Base-by-base conservation (phyloP, 352 stramenopile genomes). In the Pythium coloratum region DNA sequence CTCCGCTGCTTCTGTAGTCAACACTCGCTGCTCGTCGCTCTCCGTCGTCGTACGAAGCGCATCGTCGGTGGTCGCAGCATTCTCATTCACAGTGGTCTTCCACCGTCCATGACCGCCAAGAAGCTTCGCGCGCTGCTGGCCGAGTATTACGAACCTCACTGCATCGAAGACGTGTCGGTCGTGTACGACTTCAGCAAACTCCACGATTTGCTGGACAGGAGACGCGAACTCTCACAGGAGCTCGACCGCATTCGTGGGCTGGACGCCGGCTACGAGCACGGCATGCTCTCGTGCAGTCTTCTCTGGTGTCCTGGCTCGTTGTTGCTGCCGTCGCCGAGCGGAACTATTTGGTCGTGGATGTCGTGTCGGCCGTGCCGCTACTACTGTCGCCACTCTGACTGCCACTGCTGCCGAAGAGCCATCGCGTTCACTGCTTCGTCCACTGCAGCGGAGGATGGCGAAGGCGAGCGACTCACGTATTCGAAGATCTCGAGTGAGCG, bases 41-140 rank as follows among this genome's bases (percentile, higher is more conserved):
- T 89, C 9, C 78, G 78, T 26, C 76, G 64, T 54, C 66, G 81
- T 63, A 81, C 83, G 13, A 91, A 90, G 62, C 77, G 80, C 28
- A 86, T 91, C 55, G 76, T 94, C 16, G 86, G 86, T 1, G 73
- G 72, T 12, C 77, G 84, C 33, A 94, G 84, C 68, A 75, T 92
- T 30, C 76, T 94, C 55, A 91, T 94, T 16, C 76, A 86, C 24
- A 59, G 75, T 30, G 84, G 86, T 4, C 62, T 94, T 0, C 84
- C 86, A 14, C 59, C 81, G 10, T 60, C 73, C 30, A 88, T 79
- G 28, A 91, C 73, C 1, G 75, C 67, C 16, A 79, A 70, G 36
- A 80, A 81, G 36, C 70, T 91, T 36, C 66, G 76, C 12, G 49
- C 71, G 34, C 61, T 80, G 30, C 59, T 89, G 3, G 50, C 60